These are phyloP conservation scores for Piper betle DNA, from an alignment of 164 flowering plant genomes.

Conservation along the genomic window DNA sequence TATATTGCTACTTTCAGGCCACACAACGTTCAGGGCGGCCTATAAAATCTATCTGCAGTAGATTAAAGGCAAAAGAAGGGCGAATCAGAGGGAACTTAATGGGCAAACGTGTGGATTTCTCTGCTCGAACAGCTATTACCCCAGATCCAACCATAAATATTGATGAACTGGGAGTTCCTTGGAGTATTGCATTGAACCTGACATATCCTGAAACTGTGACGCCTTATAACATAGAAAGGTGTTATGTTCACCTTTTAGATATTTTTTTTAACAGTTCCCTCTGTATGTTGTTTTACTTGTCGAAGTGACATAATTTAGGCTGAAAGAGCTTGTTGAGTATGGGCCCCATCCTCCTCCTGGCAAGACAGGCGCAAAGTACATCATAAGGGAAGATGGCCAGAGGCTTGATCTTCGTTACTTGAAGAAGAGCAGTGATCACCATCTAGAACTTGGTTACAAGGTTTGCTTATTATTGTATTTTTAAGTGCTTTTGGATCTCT, in stretches of 20 bases:
- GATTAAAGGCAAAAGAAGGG: slow-evolving; percentile 98
- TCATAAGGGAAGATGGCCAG: slow-evolving; percentile 96
- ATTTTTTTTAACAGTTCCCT: too few species aligned
- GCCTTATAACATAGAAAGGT: slow-evolving; percentile 98
- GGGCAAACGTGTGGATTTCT: slow-evolving; percentile 98
- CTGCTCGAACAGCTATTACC: slow-evolving; percentile 95
- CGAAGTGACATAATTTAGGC: too few species aligned
- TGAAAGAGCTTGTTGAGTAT: slow-evolving; percentile 97
- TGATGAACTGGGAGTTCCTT: slow-evolving; percentile 94
- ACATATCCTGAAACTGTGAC: slow-evolving; percentile 99
- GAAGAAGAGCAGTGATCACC: slow-evolving; percentile 97
- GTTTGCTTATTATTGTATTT: slow-evolving; percentile 10
- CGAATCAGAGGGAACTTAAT: slow-evolving; percentile 95
- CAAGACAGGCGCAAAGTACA: slow-evolving; percentile 97
- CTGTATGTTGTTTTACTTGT: too few species aligned
- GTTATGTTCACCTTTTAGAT: background rate
- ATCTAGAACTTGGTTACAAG: slow-evolving; percentile 98
- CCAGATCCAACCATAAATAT: too few species aligned
- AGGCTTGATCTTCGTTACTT: slow-evolving; percentile 96
- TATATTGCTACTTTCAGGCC: slow-evolving; percentile 39
- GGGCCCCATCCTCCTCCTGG: slow-evolving; percentile 99
- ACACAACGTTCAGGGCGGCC: slow-evolving; percentile 97
- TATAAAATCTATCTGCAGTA: slow-evolving; percentile 92
- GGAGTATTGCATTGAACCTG: slow-evolving; percentile 97
- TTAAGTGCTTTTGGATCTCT: background rate